Conservation (phyloP, 345 rosid species). For the Eucalyptus victrix region DNA sequence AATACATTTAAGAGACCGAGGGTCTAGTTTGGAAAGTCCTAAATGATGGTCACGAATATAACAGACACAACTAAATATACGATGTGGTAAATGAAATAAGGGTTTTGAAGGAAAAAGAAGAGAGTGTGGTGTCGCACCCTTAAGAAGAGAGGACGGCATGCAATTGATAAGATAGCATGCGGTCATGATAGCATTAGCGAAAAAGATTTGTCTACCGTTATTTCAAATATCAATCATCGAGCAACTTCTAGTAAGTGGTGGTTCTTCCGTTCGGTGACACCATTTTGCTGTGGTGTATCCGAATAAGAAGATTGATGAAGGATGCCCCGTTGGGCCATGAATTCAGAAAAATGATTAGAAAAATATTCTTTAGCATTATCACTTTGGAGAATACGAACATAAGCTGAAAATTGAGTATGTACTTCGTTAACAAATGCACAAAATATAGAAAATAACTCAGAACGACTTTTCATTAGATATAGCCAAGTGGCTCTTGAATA, state of each 20-base stretch:
- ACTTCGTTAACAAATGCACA: background rate
- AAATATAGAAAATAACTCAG: no score
- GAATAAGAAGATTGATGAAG: background rate
- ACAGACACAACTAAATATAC: no score
- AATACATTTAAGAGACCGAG: no score
- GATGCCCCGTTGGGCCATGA: background rate
- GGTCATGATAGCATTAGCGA: background rate
- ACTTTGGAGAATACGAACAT: background rate
- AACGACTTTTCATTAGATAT: no score
- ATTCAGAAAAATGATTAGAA: background rate
- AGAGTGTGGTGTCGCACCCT: background rate
- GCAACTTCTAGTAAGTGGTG: background rate
- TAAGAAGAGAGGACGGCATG: background rate
- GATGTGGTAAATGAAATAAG: background rate
- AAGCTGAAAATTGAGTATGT: background rate
- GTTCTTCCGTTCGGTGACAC: background rate
- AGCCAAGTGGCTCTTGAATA: background rate
- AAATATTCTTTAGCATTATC: background rate
- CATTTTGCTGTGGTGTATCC: background rate
- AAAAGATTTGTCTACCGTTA: background rate
- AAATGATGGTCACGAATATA: no score
- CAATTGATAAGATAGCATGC: background rate
- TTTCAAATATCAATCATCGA: no score
- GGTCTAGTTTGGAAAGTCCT: no score
- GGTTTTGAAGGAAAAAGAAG: background rate